Base-by-base conservation (phyloP, 768 basidiomycete genomes). In the Collybia nuda region DNA sequence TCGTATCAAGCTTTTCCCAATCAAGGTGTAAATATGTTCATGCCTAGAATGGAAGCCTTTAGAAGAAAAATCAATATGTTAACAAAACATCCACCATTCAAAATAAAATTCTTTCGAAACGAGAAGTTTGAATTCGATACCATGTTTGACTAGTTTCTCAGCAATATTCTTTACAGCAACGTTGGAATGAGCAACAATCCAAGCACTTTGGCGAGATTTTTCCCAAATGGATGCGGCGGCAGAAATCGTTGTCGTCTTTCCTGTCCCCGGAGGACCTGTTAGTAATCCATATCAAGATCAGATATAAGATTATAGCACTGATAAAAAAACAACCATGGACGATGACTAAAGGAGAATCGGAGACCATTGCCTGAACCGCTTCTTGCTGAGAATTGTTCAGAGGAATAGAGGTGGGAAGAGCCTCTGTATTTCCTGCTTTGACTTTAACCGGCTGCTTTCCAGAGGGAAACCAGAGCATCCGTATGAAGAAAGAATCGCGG, bases 141-240 rank as follows among this genome's bases (percentile, higher is more conserved):
- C 55, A 22, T 61, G 57, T 40, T 72, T 70, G 24, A 62, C 58
- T 1, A 79, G 60, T 5, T 66, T 71, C 51, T 76, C 73, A 0
- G 77, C 77, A 18, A 79, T 75, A 51, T 78, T 78, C 54, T 78
- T 78, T 12, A 78, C 77, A 0, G 74, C 76, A 19, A 78, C 76
- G 40, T 78, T 79, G 8, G 77, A 78, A 52, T 79, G 76, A 0
- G 75, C 75, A 3, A 75, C 64, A 23, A 78, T 71, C 73, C 75
- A 76, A 1, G 65, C 61, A 2, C 64, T 56, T 24, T 57, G 53
- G 6, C 51, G 37, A 5, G 40, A n/a, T 0, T 58, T 12, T 4
- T 61, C 59, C 74, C 76, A 77, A 3, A 66, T 56, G 5, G 67
- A 49, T 2, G 72, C 69, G 0, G 76, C 72, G 0, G 74, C 73